These are phyloP conservation scores for Kondoa subrosea DNA, from an alignment of 768 basidiomycete species.

Conservation along the genomic window DNA sequence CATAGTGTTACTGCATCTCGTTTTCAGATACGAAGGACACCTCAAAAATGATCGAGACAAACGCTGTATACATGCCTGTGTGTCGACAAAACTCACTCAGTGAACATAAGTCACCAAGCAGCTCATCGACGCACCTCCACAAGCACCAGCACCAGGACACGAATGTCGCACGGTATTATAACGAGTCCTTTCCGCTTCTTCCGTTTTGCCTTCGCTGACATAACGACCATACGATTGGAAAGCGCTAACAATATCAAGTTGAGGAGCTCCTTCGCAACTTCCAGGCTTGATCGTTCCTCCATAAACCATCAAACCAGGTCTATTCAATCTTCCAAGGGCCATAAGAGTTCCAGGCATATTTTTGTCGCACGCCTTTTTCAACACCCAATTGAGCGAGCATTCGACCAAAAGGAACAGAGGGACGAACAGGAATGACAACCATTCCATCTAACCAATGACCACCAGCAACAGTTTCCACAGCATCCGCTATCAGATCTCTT, in stretches of 20 bases:
- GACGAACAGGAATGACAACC: conserved; percentile 65
- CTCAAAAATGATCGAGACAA: background rate
- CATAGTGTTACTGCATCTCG: conserved; percentile 65
- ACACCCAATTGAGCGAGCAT: background rate
- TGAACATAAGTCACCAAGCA: background rate
- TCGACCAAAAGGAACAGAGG: background rate
- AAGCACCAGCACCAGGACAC: conserved; percentile 94
- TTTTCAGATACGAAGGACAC: conserved; percentile 34
- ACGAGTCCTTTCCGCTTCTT: conserved; percentile 62
- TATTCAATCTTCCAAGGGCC: conserved; percentile 85
- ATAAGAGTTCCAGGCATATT: conserved; percentile 99
- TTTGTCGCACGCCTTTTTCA: conserved; percentile 46
- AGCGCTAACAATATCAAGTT: conserved; percentile 87
- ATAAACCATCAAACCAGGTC: conserved; percentile 94
- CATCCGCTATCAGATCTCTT: conserved; percentile 91
- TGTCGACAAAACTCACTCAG: background rate
- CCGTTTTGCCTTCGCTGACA: conserved; percentile 70
- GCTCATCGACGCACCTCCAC: conserved; percentile 43
- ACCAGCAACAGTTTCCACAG: conserved; percentile 85
- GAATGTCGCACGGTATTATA: conserved; percentile 78
- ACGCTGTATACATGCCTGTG: conserved; percentile 29
- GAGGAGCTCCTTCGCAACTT: conserved; percentile 68
- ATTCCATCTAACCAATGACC: conserved; percentile 97
- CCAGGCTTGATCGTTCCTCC: conserved; percentile 89
- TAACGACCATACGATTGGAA: conserved; percentile 97